Conservation (phyloP, 2,329 filamentous ascomycete genomes). For the Claviceps fusiformis region DNA sequence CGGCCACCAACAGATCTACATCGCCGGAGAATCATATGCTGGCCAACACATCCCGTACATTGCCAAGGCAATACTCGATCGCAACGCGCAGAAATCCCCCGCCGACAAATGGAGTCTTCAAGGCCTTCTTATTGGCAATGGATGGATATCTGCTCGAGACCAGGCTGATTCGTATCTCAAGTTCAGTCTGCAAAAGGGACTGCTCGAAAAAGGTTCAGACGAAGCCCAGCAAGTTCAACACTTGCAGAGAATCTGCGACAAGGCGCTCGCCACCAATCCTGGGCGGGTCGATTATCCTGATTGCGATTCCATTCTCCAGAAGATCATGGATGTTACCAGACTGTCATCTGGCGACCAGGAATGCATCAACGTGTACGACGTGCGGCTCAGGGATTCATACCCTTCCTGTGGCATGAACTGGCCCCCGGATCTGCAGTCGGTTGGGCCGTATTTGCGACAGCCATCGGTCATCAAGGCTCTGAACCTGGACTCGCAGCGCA, state of each 20-base stretch:
- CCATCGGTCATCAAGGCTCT: constrained; percentile 67
- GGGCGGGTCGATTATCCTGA: constrained; percentile 47
- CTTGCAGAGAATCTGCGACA: constrained; percentile 55
- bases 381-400: constrained; percentile 67
- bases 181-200: constrained; percentile 62
- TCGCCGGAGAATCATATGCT: constrained; percentile 92
- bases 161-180: constrained; percentile 82
- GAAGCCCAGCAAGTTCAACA: constrained; percentile 51
- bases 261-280: constrained; percentile 35
- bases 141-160: constrained; percentile 83
- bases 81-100: constrained; percentile 50
- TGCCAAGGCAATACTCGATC: constrained; percentile 74
- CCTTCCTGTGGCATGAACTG: constrained; percentile 94
- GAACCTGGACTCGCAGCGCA: constrained; percentile 70
- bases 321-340: constrained; percentile 55
- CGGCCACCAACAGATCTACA: constrained; percentile 53
- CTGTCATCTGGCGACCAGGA: constrained; percentile 36
- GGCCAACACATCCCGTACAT: constrained; percentile 97
- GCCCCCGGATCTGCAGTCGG: constrained; percentile 69
- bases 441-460: constrained; percentile 75
- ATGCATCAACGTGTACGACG: constrained; percentile 95
- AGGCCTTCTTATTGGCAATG: constrained; percentile 88
- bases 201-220: constrained; percentile 56
- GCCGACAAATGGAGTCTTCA: constrained; percentile 55
- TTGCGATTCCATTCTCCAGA: constrained; percentile 67